Base-by-base conservation (phyloP, 1,139 yeast species). In the Yamadazyma sp. region DNA sequence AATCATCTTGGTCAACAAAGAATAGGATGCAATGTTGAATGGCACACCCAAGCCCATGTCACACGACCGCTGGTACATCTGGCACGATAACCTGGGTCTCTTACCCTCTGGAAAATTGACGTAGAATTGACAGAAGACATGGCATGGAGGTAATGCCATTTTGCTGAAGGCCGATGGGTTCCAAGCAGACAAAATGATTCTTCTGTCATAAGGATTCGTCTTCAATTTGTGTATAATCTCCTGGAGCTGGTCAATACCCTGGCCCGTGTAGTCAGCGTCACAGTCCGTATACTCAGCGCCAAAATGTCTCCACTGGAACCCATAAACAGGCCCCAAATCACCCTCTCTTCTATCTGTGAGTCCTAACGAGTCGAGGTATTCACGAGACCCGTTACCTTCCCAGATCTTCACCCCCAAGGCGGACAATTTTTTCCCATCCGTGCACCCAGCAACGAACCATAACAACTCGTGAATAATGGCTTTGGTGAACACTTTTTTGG, bases 1-100 rank as follows among this genome's bases (percentile, higher is more conserved):
- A 51, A 92, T 86, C 98, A 92, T 92, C 54, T 78, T 84, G 3
- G 97, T 89, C 47, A 92, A 72, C 44, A 92, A 69, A 0, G 98
- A 96, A 59, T 92, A 92, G 0, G 97, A 88, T 0, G 99, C 98
- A 55, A 94, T 92, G 59, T 92, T 94, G 64, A 92, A 92, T 0
- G 99, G 99, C 12, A 92, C 98, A 10, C 99, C 99, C 27, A 92
- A 76, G 0, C 99, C 99, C 97, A 92, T 91, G 58, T 92, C 99
- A 64, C 98, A 92, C n/a, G 96, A 87, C 55, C 99, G 78, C 66
- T 92, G 99, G 64, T 94, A 92, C 67, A 92, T 70, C 45, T 85
- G 77, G 61, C 98, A 94, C 11, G 94, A 85, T 43, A 92, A 74
- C 55, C 73, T 80, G 26, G 94, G 94, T 54, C 66, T 79, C 4